phyloP scores from a whole-genome alignment of 1,284 basidiomycete genomes.

The Clitocybe nebularis region DNA sequence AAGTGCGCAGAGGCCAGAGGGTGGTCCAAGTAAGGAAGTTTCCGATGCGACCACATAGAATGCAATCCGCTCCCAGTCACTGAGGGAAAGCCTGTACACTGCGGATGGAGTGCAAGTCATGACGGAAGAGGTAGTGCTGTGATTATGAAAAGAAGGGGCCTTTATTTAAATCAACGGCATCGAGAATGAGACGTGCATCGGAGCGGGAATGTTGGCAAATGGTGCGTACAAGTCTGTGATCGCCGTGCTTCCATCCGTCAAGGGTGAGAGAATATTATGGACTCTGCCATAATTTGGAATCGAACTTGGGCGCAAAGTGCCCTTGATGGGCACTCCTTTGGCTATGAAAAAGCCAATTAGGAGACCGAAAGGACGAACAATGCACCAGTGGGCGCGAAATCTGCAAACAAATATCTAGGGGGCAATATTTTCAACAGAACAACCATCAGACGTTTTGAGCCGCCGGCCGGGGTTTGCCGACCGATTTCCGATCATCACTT shows the following conservation, averaged over 20 bases:
- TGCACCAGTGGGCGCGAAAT: too few relatives aligned
- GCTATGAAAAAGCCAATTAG: neutral
- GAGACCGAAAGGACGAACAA: too few relatives aligned
- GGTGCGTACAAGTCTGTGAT: conserved; percentile 31
- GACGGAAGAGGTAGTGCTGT: conserved; percentile 8
- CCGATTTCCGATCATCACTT: too few relatives aligned
- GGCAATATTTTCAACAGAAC: too few relatives aligned
- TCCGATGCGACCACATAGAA: conserved; percentile 29
- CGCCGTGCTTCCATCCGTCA: conserved; percentile 42
- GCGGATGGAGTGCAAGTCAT: conserved; percentile 9
- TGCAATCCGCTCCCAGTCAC: conserved; percentile 37
- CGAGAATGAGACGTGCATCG: conserved; percentile 19
- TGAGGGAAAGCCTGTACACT: conserved; percentile 24
- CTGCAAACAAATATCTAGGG: too few relatives aligned
- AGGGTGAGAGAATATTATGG: conserved; percentile 25
- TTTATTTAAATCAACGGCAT: conserved; percentile 17
- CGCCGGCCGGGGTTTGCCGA: too few relatives aligned
- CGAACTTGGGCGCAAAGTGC: neutral
- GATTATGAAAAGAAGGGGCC: conserved; percentile 5
- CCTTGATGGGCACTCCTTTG: neutral
- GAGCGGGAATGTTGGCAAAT: conserved; percentile 16
- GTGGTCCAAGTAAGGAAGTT: conserved; percentile 37
- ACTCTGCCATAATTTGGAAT: conserved; percentile 1
- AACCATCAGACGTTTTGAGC: too few relatives aligned
- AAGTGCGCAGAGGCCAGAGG: conserved; percentile 38